Evolutionary conservation across 2,329 filamentous ascomycete genomes (phyloP).

Genomic region (Exophiala sideris): DNA sequence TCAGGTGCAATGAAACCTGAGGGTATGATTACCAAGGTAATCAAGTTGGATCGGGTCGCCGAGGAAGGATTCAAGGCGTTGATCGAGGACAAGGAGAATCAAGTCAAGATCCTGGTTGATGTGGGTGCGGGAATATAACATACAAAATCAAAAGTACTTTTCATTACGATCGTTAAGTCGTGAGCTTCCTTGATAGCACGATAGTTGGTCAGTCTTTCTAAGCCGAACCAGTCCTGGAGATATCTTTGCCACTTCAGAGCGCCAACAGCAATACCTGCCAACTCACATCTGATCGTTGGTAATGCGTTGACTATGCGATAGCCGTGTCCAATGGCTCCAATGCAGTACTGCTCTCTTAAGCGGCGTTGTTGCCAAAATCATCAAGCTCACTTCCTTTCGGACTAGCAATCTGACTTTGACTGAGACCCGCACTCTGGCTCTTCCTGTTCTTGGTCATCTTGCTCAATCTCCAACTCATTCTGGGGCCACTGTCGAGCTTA

Average conservation of each 20-base stretch:
- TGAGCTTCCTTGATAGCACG: neutral
- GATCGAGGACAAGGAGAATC: conserved; percentile 35
- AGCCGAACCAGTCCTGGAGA: no score
- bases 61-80: conserved; percentile 34
- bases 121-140: conserved; percentile 19
- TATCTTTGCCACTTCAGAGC: no score
- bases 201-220: no score
- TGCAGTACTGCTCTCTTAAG: no score
- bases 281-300: no score
- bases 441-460: neutral
- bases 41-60: conserved; percentile 30
- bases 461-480: neutral
- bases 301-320: no score
- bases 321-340: no score
- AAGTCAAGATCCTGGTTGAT: conserved; percentile 38
- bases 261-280: no score
- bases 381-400: neutral
- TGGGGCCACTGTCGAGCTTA: conserved; percentile 2
- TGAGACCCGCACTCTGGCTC: neutral
- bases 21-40: conserved; percentile 32
- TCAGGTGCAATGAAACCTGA: conserved; percentile 29
- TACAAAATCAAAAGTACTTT: no score
- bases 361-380: neutral
- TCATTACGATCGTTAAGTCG: neutral
- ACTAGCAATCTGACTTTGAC: neutral